Percentiles rank a stretch among this genome's conserved stretches.
These are phyloP conservation scores for Hyphodiscus hymeniophilus DNA, from an alignment of 495 filamentous ascomycete genomes.

Conservation along the genomic window DNA sequence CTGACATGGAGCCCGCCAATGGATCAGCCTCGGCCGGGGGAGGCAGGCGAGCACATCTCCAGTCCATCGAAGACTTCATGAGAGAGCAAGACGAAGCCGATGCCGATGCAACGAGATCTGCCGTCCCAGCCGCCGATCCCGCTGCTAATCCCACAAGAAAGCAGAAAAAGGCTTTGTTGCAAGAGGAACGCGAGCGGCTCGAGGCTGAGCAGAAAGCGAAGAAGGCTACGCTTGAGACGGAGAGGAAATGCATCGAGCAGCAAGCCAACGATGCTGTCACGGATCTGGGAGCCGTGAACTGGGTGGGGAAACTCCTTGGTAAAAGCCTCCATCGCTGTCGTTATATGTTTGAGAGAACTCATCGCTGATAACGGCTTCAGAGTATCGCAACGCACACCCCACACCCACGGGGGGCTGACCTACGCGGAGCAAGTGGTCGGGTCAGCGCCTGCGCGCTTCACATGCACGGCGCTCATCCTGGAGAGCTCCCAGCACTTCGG, in stretches of 20 bases:
- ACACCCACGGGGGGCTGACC: not conserved
- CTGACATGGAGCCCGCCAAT: not conserved
- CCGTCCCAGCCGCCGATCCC: not conserved
- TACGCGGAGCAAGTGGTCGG: constrained; percentile 1
- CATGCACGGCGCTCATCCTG: not conserved
- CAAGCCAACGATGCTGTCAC: constrained; percentile 7
- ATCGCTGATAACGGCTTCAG: constrained; percentile 1
- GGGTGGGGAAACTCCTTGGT: constrained; percentile 17
- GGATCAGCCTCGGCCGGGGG: not conserved
- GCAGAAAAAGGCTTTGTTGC: not conserved
- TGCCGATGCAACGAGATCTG: not conserved
- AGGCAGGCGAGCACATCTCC: not conserved
- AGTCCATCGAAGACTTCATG: constrained; percentile 8
- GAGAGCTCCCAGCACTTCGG: constrained; percentile 3
- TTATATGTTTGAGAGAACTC: not conserved
- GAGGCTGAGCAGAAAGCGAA: constrained; percentile 4
- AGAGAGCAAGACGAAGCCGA: constrained; percentile 5
- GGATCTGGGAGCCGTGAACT: constrained; percentile 18
- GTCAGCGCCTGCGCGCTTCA: not conserved
- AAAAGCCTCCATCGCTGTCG: not conserved
- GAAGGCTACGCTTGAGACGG: constrained; percentile 13
- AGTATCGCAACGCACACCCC: constrained; percentile 17
- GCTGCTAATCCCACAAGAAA: not conserved
- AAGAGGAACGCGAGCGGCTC: not conserved
- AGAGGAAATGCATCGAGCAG: constrained; percentile 22